Evolutionary conservation across 768 basidiomycete species (phyloP).

Genomic region (Leucosporidium creatinivorum): DNA sequence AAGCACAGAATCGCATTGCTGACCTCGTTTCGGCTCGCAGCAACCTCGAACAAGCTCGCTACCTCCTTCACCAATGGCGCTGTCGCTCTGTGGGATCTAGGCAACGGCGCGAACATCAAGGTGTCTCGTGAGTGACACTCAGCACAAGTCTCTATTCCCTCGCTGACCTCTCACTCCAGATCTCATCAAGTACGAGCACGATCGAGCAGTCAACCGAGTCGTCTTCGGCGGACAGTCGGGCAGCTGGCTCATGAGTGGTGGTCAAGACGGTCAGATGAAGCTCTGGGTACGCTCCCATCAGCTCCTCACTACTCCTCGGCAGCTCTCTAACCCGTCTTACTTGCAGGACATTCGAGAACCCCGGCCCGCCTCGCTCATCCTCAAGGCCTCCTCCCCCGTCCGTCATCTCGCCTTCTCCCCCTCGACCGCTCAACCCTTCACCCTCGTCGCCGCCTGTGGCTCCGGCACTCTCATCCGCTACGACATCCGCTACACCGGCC

Average conservation of each 20-base stretch:
- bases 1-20: no score
- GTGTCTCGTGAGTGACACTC: background rate
- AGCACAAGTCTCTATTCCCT: background rate
- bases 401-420: slow-evolving; percentile 32
- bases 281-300: slow-evolving; percentile 23
- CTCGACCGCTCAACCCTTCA: slow-evolving; percentile 25
- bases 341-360: slow-evolving; percentile 31
- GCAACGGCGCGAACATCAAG: background rate
- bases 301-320: no score
- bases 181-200: slow-evolving; percentile 29
- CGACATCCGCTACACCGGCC: slow-evolving; percentile 25
- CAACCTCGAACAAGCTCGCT: slow-evolving; percentile 28
- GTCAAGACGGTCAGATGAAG: slow-evolving; percentile 34
- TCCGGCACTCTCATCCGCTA: slow-evolving; percentile 31
- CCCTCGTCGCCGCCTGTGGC: slow-evolving; percentile 28
- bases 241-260: slow-evolving; percentile 29
- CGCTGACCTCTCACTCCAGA: background rate
- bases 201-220: slow-evolving; percentile 33
- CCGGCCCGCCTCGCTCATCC: slow-evolving; percentile 11
- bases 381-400: slow-evolving; percentile 31
- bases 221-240: slow-evolving; percentile 32
- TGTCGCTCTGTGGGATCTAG: slow-evolving; percentile 29
- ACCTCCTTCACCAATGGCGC: slow-evolving; percentile 30
- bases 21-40: background rate
- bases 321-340: no score